Conservation (phyloP, 164 flowering plant genomes). For the Kingdonia uniflora region DNA sequence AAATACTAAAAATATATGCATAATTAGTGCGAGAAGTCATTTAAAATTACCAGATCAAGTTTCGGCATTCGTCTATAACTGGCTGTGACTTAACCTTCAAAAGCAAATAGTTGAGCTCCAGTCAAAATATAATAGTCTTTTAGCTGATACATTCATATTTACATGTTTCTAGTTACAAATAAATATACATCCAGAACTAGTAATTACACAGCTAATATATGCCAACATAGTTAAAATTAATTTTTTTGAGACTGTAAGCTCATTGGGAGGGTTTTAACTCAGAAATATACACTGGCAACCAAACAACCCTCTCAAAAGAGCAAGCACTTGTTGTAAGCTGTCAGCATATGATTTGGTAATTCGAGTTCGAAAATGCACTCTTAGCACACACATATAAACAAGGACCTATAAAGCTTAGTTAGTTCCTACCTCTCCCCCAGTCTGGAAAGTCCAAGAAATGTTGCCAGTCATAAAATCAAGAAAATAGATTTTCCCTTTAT, state of each 20-base stretch:
- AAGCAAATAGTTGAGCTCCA: constrained; percentile 2
- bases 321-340: too few species aligned
- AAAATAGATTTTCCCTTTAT: constrained; percentile 77
- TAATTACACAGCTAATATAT: too few species aligned
- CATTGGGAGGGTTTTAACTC: not conserved
- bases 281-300: not conserved
- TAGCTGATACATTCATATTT: not conserved
- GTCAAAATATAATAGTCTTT: not conserved
- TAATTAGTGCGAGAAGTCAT: not conserved
- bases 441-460: constrained; percentile 64
- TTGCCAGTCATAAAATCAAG: constrained; percentile 58
- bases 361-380: not conserved
- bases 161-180: too few species aligned
- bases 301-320: too few species aligned
- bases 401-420: not conserved
- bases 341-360: not conserved
- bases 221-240: not conserved
- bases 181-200: too few species aligned
- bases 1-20: not conserved
- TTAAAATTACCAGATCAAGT: constrained; percentile 41
- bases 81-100: constrained; percentile 89
- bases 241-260: not conserved
- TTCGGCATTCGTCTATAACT: constrained; percentile 40
- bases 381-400: not conserved
- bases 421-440: constrained; percentile 66